Conservation (phyloP, 495 filamentous ascomycete species). For the Trypethelium eluteriae region DNA sequence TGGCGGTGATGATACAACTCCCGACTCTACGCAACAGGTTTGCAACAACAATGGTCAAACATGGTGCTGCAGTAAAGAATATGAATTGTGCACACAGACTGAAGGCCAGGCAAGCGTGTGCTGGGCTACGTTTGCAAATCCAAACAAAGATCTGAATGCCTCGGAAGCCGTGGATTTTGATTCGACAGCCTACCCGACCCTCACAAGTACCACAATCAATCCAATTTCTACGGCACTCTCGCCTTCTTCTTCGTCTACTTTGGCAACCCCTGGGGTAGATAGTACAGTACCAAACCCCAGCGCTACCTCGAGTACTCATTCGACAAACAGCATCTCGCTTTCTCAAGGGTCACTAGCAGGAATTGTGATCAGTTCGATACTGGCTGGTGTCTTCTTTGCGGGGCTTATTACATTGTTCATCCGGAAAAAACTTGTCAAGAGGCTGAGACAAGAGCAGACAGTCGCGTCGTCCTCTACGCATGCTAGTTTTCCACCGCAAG, state of each 20-base stretch:
- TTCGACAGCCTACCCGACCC: slow-evolving; percentile 3
- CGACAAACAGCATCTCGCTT: background rate
- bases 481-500: background rate
- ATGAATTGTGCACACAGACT: background rate
- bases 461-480: background rate
- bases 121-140: background rate
- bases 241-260: background rate
- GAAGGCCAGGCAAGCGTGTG: slow-evolving; percentile 1
- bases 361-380: background rate
- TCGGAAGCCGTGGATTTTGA: slow-evolving; percentile 1
- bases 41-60: slow-evolving; percentile 3
- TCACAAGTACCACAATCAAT: background rate
- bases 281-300: background rate
- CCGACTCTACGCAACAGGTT: slow-evolving; percentile 7
- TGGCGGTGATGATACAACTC: slow-evolving; percentile 2
- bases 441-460: background rate
- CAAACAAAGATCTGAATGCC: background rate
- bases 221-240: background rate
- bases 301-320: background rate
- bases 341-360: background rate
- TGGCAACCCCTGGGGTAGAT: background rate
- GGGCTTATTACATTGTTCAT: background rate
- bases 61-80: background rate
- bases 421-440: background rate
- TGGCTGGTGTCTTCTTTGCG: background rate